Conservation (phyloP, 495 filamentous ascomycete genomes). For the Thozetella sp. region DNA sequence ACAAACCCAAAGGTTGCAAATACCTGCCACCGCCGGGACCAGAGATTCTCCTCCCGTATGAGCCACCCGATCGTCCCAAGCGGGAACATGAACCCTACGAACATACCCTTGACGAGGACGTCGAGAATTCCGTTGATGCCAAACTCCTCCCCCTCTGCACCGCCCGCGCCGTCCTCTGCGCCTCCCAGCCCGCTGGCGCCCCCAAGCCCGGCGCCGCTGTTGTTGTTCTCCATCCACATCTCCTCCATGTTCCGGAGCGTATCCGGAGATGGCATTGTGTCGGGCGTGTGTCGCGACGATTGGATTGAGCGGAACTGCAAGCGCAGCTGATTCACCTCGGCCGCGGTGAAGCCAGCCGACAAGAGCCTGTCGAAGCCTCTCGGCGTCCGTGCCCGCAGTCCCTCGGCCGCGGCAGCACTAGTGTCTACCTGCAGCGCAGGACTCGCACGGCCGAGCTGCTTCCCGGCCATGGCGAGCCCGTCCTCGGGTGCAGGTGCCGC, state of each 20-base stretch:
- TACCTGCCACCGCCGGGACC: slow-evolving; percentile 77
- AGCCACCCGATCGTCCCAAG: slow-evolving; percentile 83
- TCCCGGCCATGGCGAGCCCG: neutral
- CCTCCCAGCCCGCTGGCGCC: slow-evolving; percentile 31
- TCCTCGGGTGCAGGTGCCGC: slow-evolving; percentile 5
- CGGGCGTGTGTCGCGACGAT: slow-evolving; percentile 74
- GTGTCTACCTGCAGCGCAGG: neutral
- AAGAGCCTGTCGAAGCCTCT: slow-evolving; percentile 90
- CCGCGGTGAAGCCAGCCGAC: slow-evolving; percentile 72
- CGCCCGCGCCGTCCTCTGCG: slow-evolving; percentile 32
- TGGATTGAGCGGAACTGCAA: slow-evolving; percentile 84
- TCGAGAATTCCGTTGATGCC: slow-evolving; percentile 59
- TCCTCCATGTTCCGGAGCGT: slow-evolving; percentile 73
- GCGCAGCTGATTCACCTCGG: slow-evolving; percentile 80
- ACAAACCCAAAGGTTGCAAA: slow-evolving; percentile 82
- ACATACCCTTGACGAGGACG: slow-evolving; percentile 83
- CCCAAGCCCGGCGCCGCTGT: slow-evolving; percentile 23
- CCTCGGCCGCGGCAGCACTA: neutral
- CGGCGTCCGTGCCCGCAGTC: slow-evolving; percentile 57
- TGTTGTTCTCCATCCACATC: slow-evolving; percentile 84
- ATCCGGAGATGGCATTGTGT: slow-evolving; percentile 74
- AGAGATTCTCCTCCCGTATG: slow-evolving; percentile 85
- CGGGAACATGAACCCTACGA: slow-evolving; percentile 95
- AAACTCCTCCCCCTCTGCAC: slow-evolving; percentile 38
- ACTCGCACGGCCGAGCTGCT: neutral